Percentiles rank a stretch among this genome's conserved stretches.
Conservation (phyloP, 176 grass and related monocot genomes). For the Lolium perenne region DNA sequence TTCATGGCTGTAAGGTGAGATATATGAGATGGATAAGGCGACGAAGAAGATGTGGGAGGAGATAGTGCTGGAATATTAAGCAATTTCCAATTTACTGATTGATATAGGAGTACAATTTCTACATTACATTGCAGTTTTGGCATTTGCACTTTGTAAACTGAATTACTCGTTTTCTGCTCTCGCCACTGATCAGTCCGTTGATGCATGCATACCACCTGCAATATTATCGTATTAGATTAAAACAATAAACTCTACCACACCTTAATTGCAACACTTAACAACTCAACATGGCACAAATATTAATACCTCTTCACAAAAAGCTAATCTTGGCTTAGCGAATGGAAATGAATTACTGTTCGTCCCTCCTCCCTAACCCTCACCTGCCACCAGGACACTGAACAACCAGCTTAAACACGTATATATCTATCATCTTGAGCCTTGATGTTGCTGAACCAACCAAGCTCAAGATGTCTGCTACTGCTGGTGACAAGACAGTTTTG, state of each 20-base stretch:
- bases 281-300: slow-evolving; percentile 2
- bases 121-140: not conserved
- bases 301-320: not conserved
- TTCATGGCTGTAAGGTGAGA: not conserved
- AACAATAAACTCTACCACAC: not conserved
- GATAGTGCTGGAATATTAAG: not conserved
- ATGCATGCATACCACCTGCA: slow-evolving; percentile 14
- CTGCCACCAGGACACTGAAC: slow-evolving; percentile 24
- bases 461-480: slow-evolving; percentile 26
- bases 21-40: not conserved
- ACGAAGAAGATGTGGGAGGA: not conserved
- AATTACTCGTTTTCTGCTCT: not conserved
- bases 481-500: not conserved
- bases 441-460: slow-evolving; percentile 30
- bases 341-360: not conserved
- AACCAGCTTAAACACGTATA: slow-evolving; percentile 23
- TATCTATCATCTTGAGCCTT: not conserved
- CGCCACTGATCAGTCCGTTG: slow-evolving; percentile 7
- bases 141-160: slow-evolving; percentile 1
- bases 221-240: not conserved
- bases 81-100: not conserved
- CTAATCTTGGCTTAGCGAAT: not conserved
- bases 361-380: slow-evolving; percentile 35
- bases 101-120: not conserved
- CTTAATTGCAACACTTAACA: not conserved